phyloP scores from a whole-genome alignment of 371 early-diverging fungal species.

The Umbelopsis sp. region DNA sequence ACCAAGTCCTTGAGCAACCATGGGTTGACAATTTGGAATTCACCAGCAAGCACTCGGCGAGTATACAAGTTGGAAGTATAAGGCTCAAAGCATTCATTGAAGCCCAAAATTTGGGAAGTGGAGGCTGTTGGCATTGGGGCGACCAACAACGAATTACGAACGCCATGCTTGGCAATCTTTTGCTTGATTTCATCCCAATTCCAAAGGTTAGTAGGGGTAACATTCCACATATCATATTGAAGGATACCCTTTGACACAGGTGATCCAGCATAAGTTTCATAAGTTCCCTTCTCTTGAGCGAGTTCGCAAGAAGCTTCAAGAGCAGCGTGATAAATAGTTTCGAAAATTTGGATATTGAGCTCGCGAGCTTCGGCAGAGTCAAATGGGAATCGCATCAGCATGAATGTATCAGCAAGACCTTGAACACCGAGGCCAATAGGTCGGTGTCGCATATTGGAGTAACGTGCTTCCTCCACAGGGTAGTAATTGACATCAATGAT shows the following conservation, averaged over 20 bases:
- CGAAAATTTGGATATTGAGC: slow-evolving; percentile 93
- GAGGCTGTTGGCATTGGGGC: slow-evolving; percentile 99
- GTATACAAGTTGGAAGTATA: slow-evolving; percentile 96
- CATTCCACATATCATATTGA: slow-evolving; percentile 96
- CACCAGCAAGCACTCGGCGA: slow-evolving; percentile 96
- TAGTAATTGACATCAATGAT: slow-evolving; percentile 98
- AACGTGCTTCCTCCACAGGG: slow-evolving; percentile 89
- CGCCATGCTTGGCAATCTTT: slow-evolving; percentile 84
- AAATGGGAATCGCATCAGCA: slow-evolving; percentile 93
- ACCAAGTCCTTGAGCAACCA: slow-evolving; percentile 95
- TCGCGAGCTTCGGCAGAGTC: slow-evolving; percentile 87
- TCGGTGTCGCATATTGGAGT: slow-evolving; percentile 91
- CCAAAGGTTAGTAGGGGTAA: slow-evolving; percentile 77
- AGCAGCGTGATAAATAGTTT: slow-evolving; percentile 98
- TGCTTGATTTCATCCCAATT: slow-evolving; percentile 91
- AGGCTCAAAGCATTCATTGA: slow-evolving; percentile 99
- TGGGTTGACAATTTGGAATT: slow-evolving; percentile 98
- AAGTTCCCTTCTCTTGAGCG: slow-evolving; percentile 82
- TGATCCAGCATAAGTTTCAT: slow-evolving; percentile 90
- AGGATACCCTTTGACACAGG: slow-evolving; percentile 92
- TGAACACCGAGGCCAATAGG: slow-evolving; percentile 99
- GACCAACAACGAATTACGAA: slow-evolving; percentile 93
- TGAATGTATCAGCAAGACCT: slow-evolving; percentile 97
- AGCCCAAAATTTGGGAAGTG: slow-evolving; percentile 97
- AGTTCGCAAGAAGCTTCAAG: slow-evolving; percentile 93